Evolutionary conservation across 2,329 filamentous ascomycete species (phyloP).

Genomic region (Beauveria bassiana): DNA sequence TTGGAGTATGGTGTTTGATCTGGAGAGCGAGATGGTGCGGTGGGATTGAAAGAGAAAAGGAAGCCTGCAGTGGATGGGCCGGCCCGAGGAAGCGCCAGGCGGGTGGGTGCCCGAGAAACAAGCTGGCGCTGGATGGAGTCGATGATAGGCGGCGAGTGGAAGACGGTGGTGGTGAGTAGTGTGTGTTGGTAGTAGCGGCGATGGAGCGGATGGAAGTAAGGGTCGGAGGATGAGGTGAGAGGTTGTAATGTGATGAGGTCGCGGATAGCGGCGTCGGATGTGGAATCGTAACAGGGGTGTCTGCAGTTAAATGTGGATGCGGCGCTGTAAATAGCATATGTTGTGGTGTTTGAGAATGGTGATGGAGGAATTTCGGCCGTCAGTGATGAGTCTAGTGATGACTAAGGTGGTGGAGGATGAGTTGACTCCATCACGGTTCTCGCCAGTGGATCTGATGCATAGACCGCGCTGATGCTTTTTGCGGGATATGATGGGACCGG

Average conservation of each 20-base stretch:
- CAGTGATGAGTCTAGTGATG: too few relatives aligned
- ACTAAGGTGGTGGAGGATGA: too few relatives aligned
- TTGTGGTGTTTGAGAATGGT: too few relatives aligned
- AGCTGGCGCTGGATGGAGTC: neutral
- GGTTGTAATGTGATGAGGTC: neutral
- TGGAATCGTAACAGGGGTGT: neutral
- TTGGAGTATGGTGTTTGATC: neutral
- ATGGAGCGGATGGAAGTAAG: neutral
- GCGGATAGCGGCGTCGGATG: neutral
- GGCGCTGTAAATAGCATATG: neutral
- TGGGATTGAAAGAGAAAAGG: neutral
- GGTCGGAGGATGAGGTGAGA: neutral
- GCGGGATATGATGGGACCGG: too few relatives aligned
- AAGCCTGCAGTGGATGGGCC: neutral
- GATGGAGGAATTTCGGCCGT: too few relatives aligned
- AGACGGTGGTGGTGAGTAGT: too few relatives aligned
- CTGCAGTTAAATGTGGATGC: neutral
- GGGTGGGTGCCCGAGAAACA: neutral
- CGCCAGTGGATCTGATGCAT: too few relatives aligned
- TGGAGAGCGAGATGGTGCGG: neutral
- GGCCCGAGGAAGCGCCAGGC: neutral
- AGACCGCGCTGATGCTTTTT: too few relatives aligned
- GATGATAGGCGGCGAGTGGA: too few relatives aligned
- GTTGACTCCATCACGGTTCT: too few relatives aligned
- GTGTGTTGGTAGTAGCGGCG: neutral